phyloP scores from a whole-genome alignment of 75 land plant genomes.

The Selaginella tamariscina region DNA sequence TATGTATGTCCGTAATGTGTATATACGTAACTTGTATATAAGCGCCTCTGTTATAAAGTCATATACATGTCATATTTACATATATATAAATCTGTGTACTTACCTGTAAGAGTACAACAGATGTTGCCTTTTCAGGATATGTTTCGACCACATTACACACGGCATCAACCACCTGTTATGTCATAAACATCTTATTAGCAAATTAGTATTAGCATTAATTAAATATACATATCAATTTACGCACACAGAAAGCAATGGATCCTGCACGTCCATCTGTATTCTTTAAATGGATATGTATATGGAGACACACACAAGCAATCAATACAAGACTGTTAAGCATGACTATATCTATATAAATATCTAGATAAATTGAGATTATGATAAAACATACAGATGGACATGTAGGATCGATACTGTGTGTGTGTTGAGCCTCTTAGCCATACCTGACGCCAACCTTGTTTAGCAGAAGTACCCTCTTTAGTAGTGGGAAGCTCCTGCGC shows the following conservation, averaged over 20 bases:
- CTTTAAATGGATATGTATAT: too few species aligned
- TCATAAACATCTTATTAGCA: not conserved
- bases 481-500: conserved; percentile 56
- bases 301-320: not conserved
- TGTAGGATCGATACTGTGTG: conserved; percentile 6
- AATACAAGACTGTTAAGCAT: not conserved
- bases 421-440: not conserved
- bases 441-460: conserved; percentile 95
- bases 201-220: not conserved
- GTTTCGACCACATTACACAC: conserved; percentile 72
- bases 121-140: conserved; percentile 61
- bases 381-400: not conserved
- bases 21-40: not conserved
- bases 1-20: not conserved
- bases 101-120: conserved; percentile 79
- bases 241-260: too few species aligned
- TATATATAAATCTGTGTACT: conserved; percentile 7
- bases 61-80: not conserved
- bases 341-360: not conserved
- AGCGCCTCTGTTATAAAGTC: not conserved
- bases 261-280: too few species aligned
- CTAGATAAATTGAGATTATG: not conserved
- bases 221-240: too few species aligned
- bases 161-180: conserved; percentile 65
- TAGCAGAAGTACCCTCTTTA: conserved; percentile 80